Conservation (phyloP, 345 rosid genomes). For the Carallia pectinifolia region DNA sequence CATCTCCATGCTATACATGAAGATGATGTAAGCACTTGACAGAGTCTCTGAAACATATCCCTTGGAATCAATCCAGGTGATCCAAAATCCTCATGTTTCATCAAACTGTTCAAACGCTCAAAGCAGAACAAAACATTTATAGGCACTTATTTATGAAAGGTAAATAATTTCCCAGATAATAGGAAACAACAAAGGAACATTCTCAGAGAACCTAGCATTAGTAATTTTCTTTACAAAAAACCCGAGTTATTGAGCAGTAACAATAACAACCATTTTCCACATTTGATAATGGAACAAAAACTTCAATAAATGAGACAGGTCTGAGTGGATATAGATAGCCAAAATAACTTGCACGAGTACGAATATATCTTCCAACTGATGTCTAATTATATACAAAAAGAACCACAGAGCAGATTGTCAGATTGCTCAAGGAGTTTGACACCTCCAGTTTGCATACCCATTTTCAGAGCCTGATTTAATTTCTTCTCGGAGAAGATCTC, state of each 20-base stretch:
- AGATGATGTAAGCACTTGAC: neutral
- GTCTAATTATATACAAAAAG: neutral
- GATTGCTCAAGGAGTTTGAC: neutral
- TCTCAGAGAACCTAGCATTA: neutral
- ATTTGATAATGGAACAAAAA: neutral
- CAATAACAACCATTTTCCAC: too few relatives aligned
- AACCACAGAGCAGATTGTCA: neutral
- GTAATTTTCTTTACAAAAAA: neutral
- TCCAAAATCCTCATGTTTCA: neutral
- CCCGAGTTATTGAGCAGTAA: neutral
- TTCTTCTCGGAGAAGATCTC: slow-evolving; percentile 40
- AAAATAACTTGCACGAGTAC: neutral
- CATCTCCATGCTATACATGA: too few relatives aligned
- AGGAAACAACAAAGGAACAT: neutral
- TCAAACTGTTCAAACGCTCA: neutral
- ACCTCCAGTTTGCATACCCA: slow-evolving; percentile 19
- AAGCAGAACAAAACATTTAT: neutral
- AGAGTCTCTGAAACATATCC: neutral
- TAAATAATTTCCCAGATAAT: neutral
- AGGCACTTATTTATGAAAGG: neutral
- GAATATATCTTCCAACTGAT: neutral
- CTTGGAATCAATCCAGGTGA: neutral
- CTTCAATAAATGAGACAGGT: neutral
- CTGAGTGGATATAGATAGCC: neutral
- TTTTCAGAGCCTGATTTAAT: slow-evolving; percentile 35